Conservation (phyloP, 495 filamentous ascomycete genomes). For the Copromyces sp. region DNA sequence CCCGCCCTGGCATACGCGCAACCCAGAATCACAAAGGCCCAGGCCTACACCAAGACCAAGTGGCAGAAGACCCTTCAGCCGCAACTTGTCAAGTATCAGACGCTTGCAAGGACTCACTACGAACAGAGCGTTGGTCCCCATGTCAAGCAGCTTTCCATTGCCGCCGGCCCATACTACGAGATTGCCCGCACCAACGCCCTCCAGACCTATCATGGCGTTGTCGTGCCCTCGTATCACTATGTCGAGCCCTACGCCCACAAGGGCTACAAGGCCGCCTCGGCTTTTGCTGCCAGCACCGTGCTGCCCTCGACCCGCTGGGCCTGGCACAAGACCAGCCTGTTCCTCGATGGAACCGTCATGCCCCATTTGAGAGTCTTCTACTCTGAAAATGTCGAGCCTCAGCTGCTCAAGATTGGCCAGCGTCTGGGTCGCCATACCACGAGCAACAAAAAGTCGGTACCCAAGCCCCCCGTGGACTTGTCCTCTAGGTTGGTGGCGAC, state of each 20-base stretch:
- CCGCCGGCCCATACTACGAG: conserved; percentile 61
- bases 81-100: conserved; percentile 52
- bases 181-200: conserved; percentile 48
- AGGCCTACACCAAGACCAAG: conserved; percentile 53
- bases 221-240: conserved; percentile 66
- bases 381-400: conserved; percentile 86
- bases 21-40: conserved; percentile 57
- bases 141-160: conserved; percentile 46
- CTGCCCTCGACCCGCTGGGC: conserved; percentile 62
- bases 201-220: conserved; percentile 56
- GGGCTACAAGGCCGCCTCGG: conserved; percentile 54
- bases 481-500: conserved; percentile 16
- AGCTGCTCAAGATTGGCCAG: conserved; percentile 84
- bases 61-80: conserved; percentile 74
- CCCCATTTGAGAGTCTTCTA: conserved; percentile 71
- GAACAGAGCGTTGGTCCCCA: conserved; percentile 60
- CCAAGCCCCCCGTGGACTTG: conserved; percentile 11
- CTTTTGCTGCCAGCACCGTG: conserved; percentile 57
- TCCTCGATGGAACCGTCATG: conserved; percentile 66
- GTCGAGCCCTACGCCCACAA: conserved; percentile 64
- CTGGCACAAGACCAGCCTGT: conserved; percentile 54
- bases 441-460: conserved; percentile 16
- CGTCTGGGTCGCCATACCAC: conserved; percentile 67
- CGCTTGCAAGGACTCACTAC: conserved; percentile 54
- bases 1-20: conserved; percentile 56